phyloP scores from a whole-genome alignment of 129 eudicot genomes.

The Flaveria ramosissima region DNA sequence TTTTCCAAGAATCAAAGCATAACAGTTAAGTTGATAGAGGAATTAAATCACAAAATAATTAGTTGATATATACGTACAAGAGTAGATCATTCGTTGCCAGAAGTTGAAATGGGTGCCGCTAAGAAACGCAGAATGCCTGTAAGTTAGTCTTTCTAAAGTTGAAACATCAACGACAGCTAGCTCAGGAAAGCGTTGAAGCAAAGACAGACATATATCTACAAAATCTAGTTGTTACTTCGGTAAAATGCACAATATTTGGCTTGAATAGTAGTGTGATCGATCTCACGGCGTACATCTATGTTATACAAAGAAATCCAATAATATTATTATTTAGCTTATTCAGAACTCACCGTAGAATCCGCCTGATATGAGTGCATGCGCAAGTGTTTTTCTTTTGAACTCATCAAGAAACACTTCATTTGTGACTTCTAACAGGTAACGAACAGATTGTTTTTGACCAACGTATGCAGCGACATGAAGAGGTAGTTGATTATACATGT shows the following conservation, averaged over 20 bases:
- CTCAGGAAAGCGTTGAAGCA: constrained; percentile 22
- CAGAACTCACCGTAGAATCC: constrained; percentile 27
- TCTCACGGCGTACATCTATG: too few species aligned
- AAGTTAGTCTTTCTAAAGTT: constrained; percentile 3
- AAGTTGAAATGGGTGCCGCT: constrained; percentile 19
- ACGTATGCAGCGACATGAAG: constrained; percentile 2
- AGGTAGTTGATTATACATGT: constrained; percentile 19
- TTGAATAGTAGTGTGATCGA: not conserved
- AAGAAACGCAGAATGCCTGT: constrained; percentile 21
- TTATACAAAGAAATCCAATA: too few species aligned
- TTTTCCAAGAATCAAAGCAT: not conserved
- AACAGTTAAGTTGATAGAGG: not conserved
- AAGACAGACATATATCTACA: constrained; percentile 21
- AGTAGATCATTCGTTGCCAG: constrained; percentile 24
- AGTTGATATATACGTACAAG: not conserved
- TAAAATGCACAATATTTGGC: not conserved
- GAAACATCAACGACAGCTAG: not conserved
- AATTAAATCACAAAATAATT: not conserved
- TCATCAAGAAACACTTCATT: not conserved
- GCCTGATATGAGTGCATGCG: constrained; percentile 15
- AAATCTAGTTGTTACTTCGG: not conserved
- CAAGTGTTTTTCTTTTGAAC: not conserved
- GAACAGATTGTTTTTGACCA: constrained; percentile 15
- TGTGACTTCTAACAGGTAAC: constrained; percentile 10
- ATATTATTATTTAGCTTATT: not conserved